Evolutionary conservation across 2,329 filamentous ascomycete species (phyloP).

Genomic region (Colletotrichum lindemuthianum): DNA sequence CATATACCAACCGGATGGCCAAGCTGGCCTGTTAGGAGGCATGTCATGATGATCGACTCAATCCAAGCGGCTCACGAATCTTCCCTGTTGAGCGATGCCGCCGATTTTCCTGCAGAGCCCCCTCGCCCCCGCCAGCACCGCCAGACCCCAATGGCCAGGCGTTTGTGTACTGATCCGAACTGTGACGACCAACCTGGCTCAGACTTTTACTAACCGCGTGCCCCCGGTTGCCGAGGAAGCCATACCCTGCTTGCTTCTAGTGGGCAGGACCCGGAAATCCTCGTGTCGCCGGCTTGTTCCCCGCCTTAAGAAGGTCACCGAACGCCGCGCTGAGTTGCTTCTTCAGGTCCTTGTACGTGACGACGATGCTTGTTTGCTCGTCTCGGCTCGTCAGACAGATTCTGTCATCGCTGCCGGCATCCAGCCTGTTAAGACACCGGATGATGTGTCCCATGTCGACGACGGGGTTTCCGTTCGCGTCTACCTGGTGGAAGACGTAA

Average conservation of each 20-base stretch:
- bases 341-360: slow-evolving; percentile 90
- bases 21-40: too few species aligned
- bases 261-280: slow-evolving; percentile 44
- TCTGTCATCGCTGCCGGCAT: slow-evolving; percentile 88
- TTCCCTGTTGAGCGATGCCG: too few species aligned
- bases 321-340: slow-evolving; percentile 69
- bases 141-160: too few species aligned
- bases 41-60: too few species aligned
- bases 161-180: neutral
- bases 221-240: neutral
- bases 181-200: too few species aligned
- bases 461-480: slow-evolving; percentile 82
- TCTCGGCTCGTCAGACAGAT: slow-evolving; percentile 88
- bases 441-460: slow-evolving; percentile 90
- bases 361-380: slow-evolving; percentile 87
- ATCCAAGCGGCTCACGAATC: too few species aligned
- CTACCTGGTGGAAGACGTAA: slow-evolving; percentile 96
- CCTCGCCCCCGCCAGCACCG: too few species aligned
- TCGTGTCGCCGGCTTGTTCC: slow-evolving; percentile 45
- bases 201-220: too few species aligned
- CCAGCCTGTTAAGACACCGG: slow-evolving; percentile 88
- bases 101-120: too few species aligned
- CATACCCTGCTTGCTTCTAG: slow-evolving; percentile 31
- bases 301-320: slow-evolving; percentile 64
- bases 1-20: too few species aligned